phyloP scores from a whole-genome alignment of 805 yeast species.

The Tanozyma kutaoensis region DNA sequence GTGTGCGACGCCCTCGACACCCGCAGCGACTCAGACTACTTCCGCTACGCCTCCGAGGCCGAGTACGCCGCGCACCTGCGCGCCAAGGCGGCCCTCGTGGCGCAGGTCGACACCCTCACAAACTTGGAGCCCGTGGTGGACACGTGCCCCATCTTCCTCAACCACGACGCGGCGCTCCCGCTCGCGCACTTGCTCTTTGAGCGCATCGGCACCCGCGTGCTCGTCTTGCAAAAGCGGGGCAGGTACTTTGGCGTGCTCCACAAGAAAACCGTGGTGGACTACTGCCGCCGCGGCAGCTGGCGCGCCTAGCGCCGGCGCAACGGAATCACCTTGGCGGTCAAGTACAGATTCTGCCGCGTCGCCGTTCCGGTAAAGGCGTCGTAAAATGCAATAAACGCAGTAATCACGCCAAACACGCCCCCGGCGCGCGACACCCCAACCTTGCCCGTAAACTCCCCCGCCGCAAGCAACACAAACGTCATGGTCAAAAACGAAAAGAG shows the following conservation, averaged over 20 bases:
- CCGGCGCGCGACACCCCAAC: slow-evolving; percentile 37
- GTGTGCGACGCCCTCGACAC: too few species aligned
- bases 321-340: slow-evolving; percentile 36
- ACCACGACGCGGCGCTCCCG: slow-evolving; percentile 32
- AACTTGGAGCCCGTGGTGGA: slow-evolving; percentile 32
- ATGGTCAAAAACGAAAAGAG: slow-evolving; percentile 39
- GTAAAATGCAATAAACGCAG: slow-evolving; percentile 47
- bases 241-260: slow-evolving; percentile 37
- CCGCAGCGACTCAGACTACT: too few species aligned
- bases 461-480: slow-evolving; percentile 42
- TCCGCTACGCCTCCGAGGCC: too few species aligned
- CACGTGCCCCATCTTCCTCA: slow-evolving; percentile 32
- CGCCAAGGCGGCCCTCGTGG: slow-evolving; percentile 4
- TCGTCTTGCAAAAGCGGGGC: slow-evolving; percentile 31
- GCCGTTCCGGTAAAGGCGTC: slow-evolving; percentile 55
- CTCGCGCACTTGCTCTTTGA: slow-evolving; percentile 39
- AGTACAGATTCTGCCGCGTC: slow-evolving; percentile 43
- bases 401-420: slow-evolving; percentile 45
- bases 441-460: slow-evolving; percentile 35
- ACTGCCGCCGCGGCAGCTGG: too few species aligned
- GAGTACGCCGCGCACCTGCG: too few species aligned
- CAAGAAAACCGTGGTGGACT: slow-evolving; percentile 39
- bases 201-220: slow-evolving; percentile 37
- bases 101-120: slow-evolving; percentile 12
- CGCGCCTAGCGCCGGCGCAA: too few species aligned